These are phyloP conservation scores for Colletotrichum sp. DNA, from an alignment of 2,329 filamentous ascomycete genomes.

Conservation along the genomic window DNA sequence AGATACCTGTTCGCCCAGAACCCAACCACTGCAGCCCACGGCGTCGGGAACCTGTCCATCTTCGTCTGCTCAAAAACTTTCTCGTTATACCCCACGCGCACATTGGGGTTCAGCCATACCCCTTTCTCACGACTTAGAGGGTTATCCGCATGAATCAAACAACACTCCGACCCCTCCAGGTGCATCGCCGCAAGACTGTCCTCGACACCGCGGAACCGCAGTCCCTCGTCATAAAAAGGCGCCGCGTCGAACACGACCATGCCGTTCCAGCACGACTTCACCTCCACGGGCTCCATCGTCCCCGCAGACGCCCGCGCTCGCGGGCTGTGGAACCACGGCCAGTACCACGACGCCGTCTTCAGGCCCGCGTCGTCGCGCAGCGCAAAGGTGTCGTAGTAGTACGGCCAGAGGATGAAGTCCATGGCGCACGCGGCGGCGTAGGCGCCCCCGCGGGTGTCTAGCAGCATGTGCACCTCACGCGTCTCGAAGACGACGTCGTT, in stretches of 20 bases:
- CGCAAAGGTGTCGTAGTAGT: constrained; percentile 45
- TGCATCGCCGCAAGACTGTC: constrained; percentile 59
- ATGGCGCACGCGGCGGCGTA: constrained; percentile 67
- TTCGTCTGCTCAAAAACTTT: constrained; percentile 36
- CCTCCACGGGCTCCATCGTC: constrained; percentile 58
- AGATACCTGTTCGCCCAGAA: constrained; percentile 37
- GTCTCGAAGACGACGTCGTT: constrained; percentile 65
- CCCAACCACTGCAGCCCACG: constrained; percentile 35
- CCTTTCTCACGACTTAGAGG: constrained; percentile 46
- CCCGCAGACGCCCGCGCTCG: constrained; percentile 43
- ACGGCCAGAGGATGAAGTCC: constrained; percentile 58
- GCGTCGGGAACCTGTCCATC: background rate
- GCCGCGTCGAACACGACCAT: constrained; percentile 46
- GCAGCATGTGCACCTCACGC: constrained; percentile 55
- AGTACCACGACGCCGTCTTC: constrained; percentile 55
- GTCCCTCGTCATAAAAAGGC: constrained; percentile 43
- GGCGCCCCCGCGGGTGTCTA: constrained; percentile 57
- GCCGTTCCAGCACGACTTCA: constrained; percentile 67
- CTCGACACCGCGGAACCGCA: constrained; percentile 66
- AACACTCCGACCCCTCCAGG: constrained; percentile 67
- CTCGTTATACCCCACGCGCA: constrained; percentile 56
- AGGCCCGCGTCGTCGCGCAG: constrained; percentile 59
- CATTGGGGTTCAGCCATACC: constrained; percentile 60
- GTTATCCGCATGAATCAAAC: constrained; percentile 65
- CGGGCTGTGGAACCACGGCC: constrained; percentile 62